Evolutionary conservation across 1,284 basidiomycete genomes (phyloP).

Genomic region (Melanopsichium pennsylvanicum): DNA sequence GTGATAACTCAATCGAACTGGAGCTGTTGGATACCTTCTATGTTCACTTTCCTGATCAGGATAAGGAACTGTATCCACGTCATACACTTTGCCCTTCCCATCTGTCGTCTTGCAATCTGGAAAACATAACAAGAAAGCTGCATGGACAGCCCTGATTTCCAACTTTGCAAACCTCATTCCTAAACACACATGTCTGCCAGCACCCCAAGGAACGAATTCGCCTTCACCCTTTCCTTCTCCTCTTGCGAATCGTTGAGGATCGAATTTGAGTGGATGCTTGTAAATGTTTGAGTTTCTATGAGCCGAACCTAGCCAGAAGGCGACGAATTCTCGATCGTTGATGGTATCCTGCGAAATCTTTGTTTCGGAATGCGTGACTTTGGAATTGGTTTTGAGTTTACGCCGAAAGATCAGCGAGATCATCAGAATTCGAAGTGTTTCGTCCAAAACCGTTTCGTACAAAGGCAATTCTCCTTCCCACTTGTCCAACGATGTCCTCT

Average conservation of each 20-base stretch:
- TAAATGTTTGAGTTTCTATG: constrained; percentile 44
- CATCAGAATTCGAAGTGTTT: constrained; percentile 44
- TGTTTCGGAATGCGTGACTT: constrained; percentile 18
- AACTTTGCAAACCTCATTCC: constrained; percentile 51
- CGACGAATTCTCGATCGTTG: constrained; percentile 28
- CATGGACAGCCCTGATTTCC: constrained; percentile 34
- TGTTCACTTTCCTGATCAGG: constrained; percentile 46
- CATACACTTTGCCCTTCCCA: constrained; percentile 6
- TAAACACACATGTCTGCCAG: constrained; percentile 42
- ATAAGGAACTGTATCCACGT: constrained; percentile 7
- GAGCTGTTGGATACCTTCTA: constrained; percentile 32
- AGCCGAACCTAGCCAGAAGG: constrained; percentile 39
- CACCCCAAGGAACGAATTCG: constrained; percentile 50
- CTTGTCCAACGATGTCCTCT: constrained; percentile 14
- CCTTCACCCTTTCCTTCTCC: constrained; percentile 39
- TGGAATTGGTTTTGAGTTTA: constrained; percentile 17
- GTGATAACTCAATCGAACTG: constrained; percentile 21
- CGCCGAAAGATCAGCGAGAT: constrained; percentile 43
- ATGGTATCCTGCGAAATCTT: constrained; percentile 24
- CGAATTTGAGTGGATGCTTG: constrained; percentile 32
- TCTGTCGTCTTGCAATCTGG: constrained; percentile 15
- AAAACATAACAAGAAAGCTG: constrained; percentile 36
- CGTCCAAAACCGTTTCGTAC: constrained; percentile 32
- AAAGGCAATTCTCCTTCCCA: constrained; percentile 37
- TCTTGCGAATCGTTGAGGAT: constrained; percentile 36